Evolutionary conservation across 192 early-diverging fungal species (phyloP), one percentile per base, ranked within the genome.

Genomic region (Rhizoclosmatium sp.): DNA sequence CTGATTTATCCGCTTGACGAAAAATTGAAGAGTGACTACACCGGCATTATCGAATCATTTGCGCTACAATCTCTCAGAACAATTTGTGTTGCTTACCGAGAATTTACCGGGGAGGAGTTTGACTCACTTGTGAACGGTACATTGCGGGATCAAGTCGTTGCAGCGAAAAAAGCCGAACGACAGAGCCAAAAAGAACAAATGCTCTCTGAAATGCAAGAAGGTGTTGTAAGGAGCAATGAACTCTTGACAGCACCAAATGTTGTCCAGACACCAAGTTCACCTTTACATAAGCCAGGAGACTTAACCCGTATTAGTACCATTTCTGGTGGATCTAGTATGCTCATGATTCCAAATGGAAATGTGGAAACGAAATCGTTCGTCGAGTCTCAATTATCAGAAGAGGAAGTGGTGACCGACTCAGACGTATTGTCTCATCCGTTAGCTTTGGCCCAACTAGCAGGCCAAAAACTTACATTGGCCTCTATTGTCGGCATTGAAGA

Each of bases 11-110:
- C 71, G 10, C 14, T 74, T 1, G 72, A 75, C 64, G 3, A 41
- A 2, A 71, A 73, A 62, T 59, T 73, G 21, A 45, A 39, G 21
- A 47, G 19, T 40, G 78, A 78, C 21, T 79, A 78, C 45, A 69
- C 81, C 14, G 71, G 84, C 10, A 85, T 90, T 23, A 95, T 97
- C 40, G 83, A 91, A 54, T 80, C 75, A 21, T 97, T 92, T 81
- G 94, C 96, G n/a, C 84, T 86, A 16, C 87, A 92, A 54, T 91
- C 94, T n/a, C 89, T 99, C 54, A 94, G 98, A 65, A 99, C 97
- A 5, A 96, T 99, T 76, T 92, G 89, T 71, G 72, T 96, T 68
- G 95, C 93, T 2, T 98, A 84, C 62, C 79, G 81, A 14, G 72
- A 79, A 76, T 69, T 68, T 79, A 21, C 21, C 48, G 81, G 47